Percentiles rank a stretch among this genome's conserved stretches.
phyloP scores from a whole-genome alignment of 2,329 filamentous ascomycete species.

The Paecilomyces formosus region DNA sequence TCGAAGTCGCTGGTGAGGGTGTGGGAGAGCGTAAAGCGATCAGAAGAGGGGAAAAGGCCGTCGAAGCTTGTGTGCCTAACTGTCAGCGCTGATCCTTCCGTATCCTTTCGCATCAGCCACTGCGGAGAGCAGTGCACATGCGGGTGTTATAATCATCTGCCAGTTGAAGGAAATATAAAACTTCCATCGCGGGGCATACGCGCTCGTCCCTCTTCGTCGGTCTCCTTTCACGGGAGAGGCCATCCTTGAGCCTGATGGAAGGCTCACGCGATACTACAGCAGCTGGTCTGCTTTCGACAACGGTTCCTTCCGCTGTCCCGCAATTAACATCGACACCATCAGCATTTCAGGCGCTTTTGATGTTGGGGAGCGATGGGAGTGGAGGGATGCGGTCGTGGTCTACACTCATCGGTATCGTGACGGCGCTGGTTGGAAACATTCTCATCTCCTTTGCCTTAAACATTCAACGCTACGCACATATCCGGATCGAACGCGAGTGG shows the following conservation, averaged over 20 bases:
- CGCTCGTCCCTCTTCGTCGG: background rate
- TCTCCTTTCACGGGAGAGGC: background rate
- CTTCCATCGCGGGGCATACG: background rate
- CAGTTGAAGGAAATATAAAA: background rate
- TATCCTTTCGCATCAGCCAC: background rate
- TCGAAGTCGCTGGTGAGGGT: background rate
- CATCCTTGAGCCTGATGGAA: background rate
- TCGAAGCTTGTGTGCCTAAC: background rate
- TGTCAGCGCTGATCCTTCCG: background rate
- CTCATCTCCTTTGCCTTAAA: constrained; percentile 94
- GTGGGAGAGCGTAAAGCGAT: background rate
- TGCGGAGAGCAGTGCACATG: background rate
- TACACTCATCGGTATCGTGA: constrained; percentile 87
- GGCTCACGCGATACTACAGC: background rate
- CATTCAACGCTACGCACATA: constrained; percentile 92
- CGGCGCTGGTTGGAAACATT: constrained; percentile 85
- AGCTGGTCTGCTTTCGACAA: background rate
- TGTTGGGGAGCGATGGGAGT: constrained; percentile 10
- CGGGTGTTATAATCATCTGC: background rate
- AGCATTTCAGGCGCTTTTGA: constrained; percentile 5
- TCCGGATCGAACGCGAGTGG: constrained; percentile 67
- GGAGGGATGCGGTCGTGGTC: constrained; percentile 55
- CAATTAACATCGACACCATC: background rate
- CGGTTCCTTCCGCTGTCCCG: background rate
- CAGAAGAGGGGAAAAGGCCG: background rate